A percentile compares a stretch with the other conserved stretches of the same genome.
phyloP scores from a whole-genome alignment of 2,329 filamentous ascomycete species.

The Curvularia lunata region DNA sequence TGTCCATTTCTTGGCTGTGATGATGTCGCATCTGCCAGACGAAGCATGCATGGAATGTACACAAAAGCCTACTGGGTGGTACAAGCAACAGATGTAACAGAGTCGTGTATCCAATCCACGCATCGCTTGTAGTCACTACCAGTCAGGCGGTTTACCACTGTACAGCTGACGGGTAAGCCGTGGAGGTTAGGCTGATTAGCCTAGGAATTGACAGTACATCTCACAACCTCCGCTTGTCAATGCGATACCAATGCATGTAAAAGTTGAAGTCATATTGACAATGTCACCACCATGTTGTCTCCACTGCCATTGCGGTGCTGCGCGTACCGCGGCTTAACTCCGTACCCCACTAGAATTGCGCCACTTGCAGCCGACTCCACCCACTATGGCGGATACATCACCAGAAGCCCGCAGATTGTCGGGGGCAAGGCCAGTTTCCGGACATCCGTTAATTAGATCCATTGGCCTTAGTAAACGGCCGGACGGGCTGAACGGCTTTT shows the following conservation, averaged over 20 bases:
- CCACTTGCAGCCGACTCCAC: slow-evolving; percentile 24
- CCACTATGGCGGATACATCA: background rate
- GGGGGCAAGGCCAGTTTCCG: background rate
- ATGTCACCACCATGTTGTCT: background rate
- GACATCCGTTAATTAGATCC: background rate
- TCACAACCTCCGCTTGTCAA: background rate
- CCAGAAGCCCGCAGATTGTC: background rate
- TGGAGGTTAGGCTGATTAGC: too few species aligned
- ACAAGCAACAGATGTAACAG: too few species aligned
- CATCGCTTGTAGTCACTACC: too few species aligned
- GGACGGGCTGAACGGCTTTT: background rate
- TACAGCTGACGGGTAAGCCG: too few species aligned
- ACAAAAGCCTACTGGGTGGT: too few species aligned
- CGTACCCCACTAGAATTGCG: slow-evolving; percentile 18
- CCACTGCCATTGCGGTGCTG: background rate
- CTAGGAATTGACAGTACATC: too few species aligned
- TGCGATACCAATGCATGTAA: background rate
- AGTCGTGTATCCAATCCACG: background rate
- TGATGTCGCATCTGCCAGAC: too few species aligned
- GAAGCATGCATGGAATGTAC: too few species aligned
- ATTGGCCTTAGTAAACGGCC: background rate
- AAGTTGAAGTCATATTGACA: background rate
- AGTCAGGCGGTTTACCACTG: too few species aligned
- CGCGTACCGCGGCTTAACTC: slow-evolving; percentile 13
- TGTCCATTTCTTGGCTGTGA: background rate